phyloP scores from a whole-genome alignment of 116 monocot species.

The Posidonia oceanica region DNA sequence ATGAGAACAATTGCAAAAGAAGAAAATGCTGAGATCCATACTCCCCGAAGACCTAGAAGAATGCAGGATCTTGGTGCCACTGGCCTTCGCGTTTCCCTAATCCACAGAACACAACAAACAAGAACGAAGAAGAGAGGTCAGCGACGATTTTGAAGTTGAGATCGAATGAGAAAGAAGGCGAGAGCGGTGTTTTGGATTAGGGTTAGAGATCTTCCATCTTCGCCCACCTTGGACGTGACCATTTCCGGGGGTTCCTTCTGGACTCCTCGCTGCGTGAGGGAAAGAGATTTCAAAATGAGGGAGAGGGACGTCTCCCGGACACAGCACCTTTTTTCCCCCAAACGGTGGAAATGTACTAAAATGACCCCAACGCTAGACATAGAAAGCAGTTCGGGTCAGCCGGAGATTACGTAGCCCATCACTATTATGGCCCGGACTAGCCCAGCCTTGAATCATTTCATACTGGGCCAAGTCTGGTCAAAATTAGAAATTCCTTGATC shows the following conservation, averaged over 20 bases:
- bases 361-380: too few relatives aligned
- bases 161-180: background rate
- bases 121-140: background rate
- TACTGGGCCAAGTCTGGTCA: too few relatives aligned
- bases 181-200: background rate
- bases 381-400: too few relatives aligned
- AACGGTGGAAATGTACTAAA: too few relatives aligned
- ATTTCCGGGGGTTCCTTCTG: background rate
- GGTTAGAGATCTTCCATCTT: background rate
- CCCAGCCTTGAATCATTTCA: too few relatives aligned
- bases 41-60: background rate
- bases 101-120: background rate
- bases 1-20: background rate
- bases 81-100: background rate
- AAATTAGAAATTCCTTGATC: too few relatives aligned
- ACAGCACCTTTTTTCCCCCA: too few relatives aligned
- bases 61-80: background rate
- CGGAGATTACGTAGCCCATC: too few relatives aligned
- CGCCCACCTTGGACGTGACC: constrained; percentile 5
- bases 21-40: background rate
- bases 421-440: too few relatives aligned
- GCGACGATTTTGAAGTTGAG: background rate
- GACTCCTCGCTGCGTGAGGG: too few relatives aligned
- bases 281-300: background rate
- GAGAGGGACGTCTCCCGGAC: too few relatives aligned